Conservation (phyloP, 2,329 filamentous ascomycete species). For the Penicillium sp. region DNA sequence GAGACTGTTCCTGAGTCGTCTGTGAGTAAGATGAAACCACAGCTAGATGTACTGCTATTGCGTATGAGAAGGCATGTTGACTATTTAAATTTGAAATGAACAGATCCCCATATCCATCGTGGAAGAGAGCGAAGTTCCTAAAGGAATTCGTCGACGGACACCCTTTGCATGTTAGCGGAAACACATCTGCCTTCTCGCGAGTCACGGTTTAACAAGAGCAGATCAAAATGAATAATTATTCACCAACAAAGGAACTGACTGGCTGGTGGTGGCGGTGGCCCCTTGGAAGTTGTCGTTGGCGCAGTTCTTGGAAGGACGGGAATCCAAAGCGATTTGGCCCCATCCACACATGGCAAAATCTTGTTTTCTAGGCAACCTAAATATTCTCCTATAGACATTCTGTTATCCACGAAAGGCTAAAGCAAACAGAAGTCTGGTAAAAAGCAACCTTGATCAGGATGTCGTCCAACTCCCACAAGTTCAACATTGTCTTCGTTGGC, state of each 20-base stretch:
- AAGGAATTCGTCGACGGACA: neutral
- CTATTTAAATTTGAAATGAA: neutral
- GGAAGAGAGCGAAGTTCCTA: neutral
- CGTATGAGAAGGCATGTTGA: no score
- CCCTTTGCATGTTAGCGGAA: neutral
- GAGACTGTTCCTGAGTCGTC: neutral
- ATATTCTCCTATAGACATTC: neutral
- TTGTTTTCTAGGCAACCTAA: neutral
- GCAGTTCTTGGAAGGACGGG: no score
- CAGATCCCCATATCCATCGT: neutral
- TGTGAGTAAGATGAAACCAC: no score
- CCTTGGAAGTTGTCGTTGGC: no score
- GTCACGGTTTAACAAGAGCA: neutral
- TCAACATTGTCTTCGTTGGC: neutral
- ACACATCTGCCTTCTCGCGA: constrained; percentile 9
- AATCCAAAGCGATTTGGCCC: neutral
- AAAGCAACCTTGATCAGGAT: neutral
- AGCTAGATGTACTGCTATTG: no score
- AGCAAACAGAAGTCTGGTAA: neutral
- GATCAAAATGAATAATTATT: no score
- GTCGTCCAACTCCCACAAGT: neutral
- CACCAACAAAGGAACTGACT: no score
- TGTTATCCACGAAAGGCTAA: neutral
- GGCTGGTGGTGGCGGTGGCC: no score
- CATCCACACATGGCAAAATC: neutral